Conservation (phyloP, 1,284 basidiomycete species). For the Puccinia coronata region DNA sequence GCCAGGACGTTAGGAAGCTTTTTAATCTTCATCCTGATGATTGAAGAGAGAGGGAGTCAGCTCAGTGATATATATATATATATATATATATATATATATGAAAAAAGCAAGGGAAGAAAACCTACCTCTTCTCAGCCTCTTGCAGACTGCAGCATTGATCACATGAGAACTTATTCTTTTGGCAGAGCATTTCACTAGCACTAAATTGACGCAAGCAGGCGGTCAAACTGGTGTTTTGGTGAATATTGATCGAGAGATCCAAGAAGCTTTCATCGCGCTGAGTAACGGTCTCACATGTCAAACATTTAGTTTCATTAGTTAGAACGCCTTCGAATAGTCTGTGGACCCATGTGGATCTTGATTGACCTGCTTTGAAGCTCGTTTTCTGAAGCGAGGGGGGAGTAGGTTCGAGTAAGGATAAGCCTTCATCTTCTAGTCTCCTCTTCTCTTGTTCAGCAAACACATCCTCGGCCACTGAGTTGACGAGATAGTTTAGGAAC, state of each 20-base stretch:
- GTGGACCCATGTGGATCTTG: constrained; percentile 77
- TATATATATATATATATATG: too few species aligned
- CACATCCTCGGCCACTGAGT: constrained; percentile 88
- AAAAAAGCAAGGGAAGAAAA: background rate
- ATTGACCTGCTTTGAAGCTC: constrained; percentile 57
- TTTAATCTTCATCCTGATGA: constrained; percentile 93
- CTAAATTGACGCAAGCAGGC: constrained; percentile 93
- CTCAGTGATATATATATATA: background rate
- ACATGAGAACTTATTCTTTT: constrained; percentile 98
- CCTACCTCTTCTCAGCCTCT: constrained; percentile 84
- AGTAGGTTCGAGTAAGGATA: constrained; percentile 44
- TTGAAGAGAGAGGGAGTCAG: background rate
- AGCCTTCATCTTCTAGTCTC: background rate
- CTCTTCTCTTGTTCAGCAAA: constrained; percentile 41
- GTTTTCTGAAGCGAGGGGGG: constrained; percentile 54
- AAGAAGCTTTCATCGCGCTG: constrained; percentile 72
- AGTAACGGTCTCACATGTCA: constrained; percentile 96
- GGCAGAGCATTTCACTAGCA: constrained; percentile 95
- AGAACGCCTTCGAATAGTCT: constrained; percentile 87
- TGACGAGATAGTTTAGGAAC: constrained; percentile 91
- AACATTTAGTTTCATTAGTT: constrained; percentile 93
- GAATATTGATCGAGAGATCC: constrained; percentile 84
- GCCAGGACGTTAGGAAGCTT: constrained; percentile 89
- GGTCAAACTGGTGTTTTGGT: constrained; percentile 92
- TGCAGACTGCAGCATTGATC: constrained; percentile 94